phyloP scores from a whole-genome alignment of 225 moss, liverwort and hornwort species.

The Bryum argenteum region DNA sequence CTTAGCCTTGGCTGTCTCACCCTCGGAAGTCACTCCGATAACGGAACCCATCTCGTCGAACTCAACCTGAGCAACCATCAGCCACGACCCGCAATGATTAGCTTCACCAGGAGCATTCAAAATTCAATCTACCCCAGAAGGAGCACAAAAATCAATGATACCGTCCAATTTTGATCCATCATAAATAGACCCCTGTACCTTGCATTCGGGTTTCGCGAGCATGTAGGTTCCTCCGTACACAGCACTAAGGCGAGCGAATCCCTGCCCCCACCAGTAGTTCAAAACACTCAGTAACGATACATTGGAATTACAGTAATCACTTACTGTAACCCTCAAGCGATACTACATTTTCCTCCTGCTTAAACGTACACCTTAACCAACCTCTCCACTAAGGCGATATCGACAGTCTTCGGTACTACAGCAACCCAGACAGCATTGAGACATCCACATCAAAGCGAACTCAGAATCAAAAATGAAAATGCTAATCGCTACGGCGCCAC shows the following conservation, averaged over 20 bases:
- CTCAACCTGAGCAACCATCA: conserved; percentile 51
- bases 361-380: too few relatives aligned
- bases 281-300: too few relatives aligned
- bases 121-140: too few relatives aligned
- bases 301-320: too few relatives aligned
- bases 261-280: conserved; percentile 31
- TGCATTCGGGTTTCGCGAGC: conserved; percentile 84
- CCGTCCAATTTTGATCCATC: too few relatives aligned
- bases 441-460: neutral
- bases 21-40: conserved; percentile 71
- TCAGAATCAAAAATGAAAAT: neutral
- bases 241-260: conserved; percentile 72
- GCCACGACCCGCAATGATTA: neutral
- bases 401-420: neutral
- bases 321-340: too few relatives aligned
- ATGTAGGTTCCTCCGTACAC: conserved; percentile 75
- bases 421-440: neutral
- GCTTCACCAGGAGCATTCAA: neutral
- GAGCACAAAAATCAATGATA: too few relatives aligned
- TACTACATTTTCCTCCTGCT: too few relatives aligned
- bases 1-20: conserved; percentile 66
- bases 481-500: too few relatives aligned
- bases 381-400: too few relatives aligned
- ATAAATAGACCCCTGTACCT: conserved; percentile 22
- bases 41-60: conserved; percentile 75